A percentile compares a stretch with the other conserved stretches of the same genome.
Conservation (phyloP, 805 yeast genomes). For the Ogataea zsoltii region DNA sequence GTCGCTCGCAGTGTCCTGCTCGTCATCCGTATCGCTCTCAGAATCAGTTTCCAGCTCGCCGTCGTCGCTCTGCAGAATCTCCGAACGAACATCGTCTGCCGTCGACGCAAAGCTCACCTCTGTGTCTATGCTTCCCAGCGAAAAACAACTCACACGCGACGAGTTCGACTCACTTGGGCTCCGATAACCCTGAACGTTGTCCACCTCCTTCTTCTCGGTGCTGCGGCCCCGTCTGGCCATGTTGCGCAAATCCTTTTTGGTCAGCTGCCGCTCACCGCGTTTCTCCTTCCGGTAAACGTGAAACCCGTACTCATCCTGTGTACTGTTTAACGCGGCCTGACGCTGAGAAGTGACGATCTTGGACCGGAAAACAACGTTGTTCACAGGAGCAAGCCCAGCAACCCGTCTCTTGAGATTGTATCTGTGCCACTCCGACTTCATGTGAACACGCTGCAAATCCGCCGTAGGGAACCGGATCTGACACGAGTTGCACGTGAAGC, state of each 20-base stretch:
- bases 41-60: conserved; percentile 10
- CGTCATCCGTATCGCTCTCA: conserved; percentile 14
- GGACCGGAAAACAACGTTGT: conserved; percentile 29
- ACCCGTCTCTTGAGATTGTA: conserved; percentile 93
- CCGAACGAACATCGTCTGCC: conserved; percentile 24
- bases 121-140: conserved; percentile 40
- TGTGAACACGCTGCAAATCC: conserved; percentile 84
- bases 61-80: conserved; percentile 17
- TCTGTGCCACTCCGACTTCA: conserved; percentile 98
- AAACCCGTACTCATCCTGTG: conserved; percentile 60
- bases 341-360: conserved; percentile 32
- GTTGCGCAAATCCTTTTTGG: conserved; percentile 41
- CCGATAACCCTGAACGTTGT: conserved; percentile 2
- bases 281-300: conserved; percentile 34
- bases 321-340: conserved; percentile 18
- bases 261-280: conserved; percentile 34
- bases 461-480: conserved; percentile 76
- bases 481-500: conserved; percentile 84
- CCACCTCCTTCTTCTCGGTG: conserved; percentile 1
- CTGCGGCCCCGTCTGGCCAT: conserved; percentile 33
- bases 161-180: conserved; percentile 58
- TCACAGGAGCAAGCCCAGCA: conserved; percentile 73
- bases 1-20: not conserved
- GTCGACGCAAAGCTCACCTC: conserved; percentile 23
- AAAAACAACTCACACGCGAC: conserved; percentile 56